Evolutionary conservation across 2,329 filamentous ascomycete species (phyloP), one percentile per base, ranked within the genome.

Genomic region (Cucurbitaria berberidis): DNA sequence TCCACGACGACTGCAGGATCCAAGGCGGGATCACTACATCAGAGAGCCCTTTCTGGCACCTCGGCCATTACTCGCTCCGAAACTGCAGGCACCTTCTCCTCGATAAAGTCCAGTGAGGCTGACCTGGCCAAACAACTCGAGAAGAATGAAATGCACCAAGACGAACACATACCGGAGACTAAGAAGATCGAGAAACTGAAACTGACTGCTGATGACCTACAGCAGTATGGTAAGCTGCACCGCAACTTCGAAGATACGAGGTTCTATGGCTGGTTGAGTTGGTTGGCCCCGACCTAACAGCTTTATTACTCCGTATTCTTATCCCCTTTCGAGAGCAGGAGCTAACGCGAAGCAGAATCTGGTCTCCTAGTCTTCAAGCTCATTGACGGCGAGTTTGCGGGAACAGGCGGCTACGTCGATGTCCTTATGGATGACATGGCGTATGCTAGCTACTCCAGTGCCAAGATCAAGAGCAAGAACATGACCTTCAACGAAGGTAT

Each of bases 281-380:
- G 61, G 67, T 69, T 45, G 35, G 30, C 57, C 57, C 54, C 41
- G 43, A 57, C 57, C 54, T 61, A 24, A 24, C 36, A 62, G 50
- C 58, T 48, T 53, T 47, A 52, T 51, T 45, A 29, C 40, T 45
- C 54, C 47, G 48, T 62, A 60, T 64, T 59, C 53, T 67, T 62
- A 52, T 42, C 16, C 8, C 15, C 26, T n/a, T 8, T 38, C 2
- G 5, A 39, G 9, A 21, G 7, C 10, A 19, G 52, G 22, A 53
- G 61, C 78, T 82, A 64, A 81, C 65, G 45, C 34, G 19, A 43
- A 38, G 2, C 59, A 87, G 92, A 98, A 78, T 95, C 90, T 51
- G 95, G 95, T 60, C 84, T 99, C 51, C 82, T 99, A 59, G 90
- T 99, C 49, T 98, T 99, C 83, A 93, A 93, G 71, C 85, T 99